phyloP scores from a whole-genome alignment of 495 filamentous ascomycete species.

The Oidiodendron maius region DNA sequence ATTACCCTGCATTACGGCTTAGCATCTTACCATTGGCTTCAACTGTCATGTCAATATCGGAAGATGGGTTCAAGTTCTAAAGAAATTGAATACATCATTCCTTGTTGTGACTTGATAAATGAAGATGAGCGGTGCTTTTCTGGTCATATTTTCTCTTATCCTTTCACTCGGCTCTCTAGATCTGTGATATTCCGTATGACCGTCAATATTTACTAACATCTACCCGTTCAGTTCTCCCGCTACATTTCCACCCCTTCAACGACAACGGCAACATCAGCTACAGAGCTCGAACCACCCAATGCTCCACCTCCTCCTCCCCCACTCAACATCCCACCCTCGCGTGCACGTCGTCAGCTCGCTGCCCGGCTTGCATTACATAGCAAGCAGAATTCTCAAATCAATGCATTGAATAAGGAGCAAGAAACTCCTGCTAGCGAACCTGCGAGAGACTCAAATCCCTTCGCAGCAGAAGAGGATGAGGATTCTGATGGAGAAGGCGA shows the following conservation, averaged over 20 bases:
- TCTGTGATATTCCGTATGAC: conserved; percentile 2
- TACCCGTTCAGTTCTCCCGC: conserved; percentile 16
- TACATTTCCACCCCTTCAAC: conserved; percentile 28
- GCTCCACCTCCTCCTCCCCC: conserved; percentile 56
- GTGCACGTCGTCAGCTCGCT: conserved; percentile 81
- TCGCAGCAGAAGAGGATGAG: conserved; percentile 38
- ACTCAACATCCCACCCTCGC: conserved; percentile 73
- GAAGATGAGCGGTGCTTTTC: background rate
- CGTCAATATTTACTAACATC: conserved; percentile 5
- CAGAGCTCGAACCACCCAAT: conserved; percentile 39
- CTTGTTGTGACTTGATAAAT: background rate
- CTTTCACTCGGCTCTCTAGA: conserved; percentile 4
- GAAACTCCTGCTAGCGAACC: conserved; percentile 10
- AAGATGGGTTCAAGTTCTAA: conserved; percentile 11
- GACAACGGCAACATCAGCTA: conserved; percentile 17
- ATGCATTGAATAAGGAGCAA: conserved; percentile 14
- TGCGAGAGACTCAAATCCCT: conserved; percentile 19
- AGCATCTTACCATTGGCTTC: conserved; percentile 8
- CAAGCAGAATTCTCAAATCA: conserved; percentile 45
- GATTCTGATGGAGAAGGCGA: conserved; percentile 36
- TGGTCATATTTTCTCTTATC: conserved; percentile 3
- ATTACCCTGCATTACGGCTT: background rate
- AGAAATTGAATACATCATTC: conserved; percentile 5
- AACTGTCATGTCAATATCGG: conserved; percentile 2
- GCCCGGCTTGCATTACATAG: conserved; percentile 76